Evolutionary conservation across 2,329 filamentous ascomycete species (phyloP).

Genomic region (Tolypocladium ovalisporum): DNA sequence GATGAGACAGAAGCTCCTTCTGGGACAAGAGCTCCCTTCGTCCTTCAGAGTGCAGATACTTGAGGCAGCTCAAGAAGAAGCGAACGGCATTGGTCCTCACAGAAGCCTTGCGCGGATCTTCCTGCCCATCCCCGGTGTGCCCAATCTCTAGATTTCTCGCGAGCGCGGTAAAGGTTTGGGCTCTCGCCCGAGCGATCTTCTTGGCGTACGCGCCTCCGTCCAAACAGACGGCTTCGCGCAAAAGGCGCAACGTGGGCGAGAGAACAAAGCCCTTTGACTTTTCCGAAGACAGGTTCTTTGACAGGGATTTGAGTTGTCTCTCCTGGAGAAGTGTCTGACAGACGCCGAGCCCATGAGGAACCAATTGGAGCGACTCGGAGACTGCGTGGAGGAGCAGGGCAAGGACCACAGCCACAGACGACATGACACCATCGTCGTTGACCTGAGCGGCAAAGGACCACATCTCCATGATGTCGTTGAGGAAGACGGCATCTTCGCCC

Average conservation of each 20-base stretch:
- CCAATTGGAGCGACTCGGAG: conserved; percentile 62
- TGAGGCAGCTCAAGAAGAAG: conserved; percentile 70
- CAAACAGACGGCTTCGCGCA: conserved; percentile 76
- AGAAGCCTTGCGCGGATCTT: conserved; percentile 61
- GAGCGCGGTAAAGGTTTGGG: conserved; percentile 69
- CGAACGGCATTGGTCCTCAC: conserved; percentile 73
- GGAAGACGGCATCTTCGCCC: conserved; percentile 44
- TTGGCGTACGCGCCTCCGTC: conserved; percentile 76
- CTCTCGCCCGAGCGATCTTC: conserved; percentile 65
- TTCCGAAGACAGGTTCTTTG: conserved; percentile 66
- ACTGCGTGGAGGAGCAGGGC: conserved; percentile 72
- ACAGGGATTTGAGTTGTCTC: conserved; percentile 68
- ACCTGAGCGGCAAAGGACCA: conserved; percentile 76
- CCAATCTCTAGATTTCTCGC: conserved; percentile 71
- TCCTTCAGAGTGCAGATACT: conserved; percentile 62
- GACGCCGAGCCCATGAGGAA: conserved; percentile 63
- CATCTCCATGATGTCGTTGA: conserved; percentile 73
- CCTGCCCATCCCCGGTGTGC: conserved; percentile 41
- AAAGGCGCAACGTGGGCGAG: conserved; percentile 73
- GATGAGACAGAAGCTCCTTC: conserved; percentile 69
- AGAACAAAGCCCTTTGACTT: conserved; percentile 82
- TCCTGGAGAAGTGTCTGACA: conserved; percentile 75
- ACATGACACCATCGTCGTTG: conserved; percentile 72
- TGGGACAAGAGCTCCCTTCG: conserved; percentile 75
- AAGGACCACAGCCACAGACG: conserved; percentile 68